Evolutionary conservation across 768 basidiomycete species (phyloP).

Genomic region (Rhodotorula graminis): DNA sequence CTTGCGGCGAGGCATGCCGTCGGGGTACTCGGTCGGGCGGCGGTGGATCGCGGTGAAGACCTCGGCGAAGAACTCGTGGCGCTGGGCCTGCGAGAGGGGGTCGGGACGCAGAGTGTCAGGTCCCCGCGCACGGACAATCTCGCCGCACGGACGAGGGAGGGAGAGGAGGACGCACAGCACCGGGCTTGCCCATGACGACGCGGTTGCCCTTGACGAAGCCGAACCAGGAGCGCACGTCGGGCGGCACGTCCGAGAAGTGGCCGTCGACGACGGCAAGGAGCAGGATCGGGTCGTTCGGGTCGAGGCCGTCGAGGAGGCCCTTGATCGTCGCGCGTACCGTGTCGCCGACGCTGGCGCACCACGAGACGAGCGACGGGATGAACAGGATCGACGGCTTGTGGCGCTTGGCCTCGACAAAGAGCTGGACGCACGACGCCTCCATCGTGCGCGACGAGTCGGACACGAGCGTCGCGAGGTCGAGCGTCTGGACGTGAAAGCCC

Average conservation of each 20-base stretch:
- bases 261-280: slow-evolving; percentile 85
- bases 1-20: slow-evolving; percentile 75
- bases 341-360: slow-evolving; percentile 80
- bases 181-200: slow-evolving; percentile 59
- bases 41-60: slow-evolving; percentile 65
- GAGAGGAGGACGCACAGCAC: slow-evolving; percentile 42
- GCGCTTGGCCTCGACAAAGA: slow-evolving; percentile 93
- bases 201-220: slow-evolving; percentile 69
- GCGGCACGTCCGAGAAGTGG: slow-evolving; percentile 61
- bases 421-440: slow-evolving; percentile 88
- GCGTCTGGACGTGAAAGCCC: slow-evolving; percentile 88
- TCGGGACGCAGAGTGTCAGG: not conserved
- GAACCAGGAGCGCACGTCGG: slow-evolving; percentile 87
- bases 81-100: slow-evolving; percentile 49
- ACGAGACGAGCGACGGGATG: slow-evolving; percentile 79
- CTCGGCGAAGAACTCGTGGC: slow-evolving; percentile 68
- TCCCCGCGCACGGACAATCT: no score
- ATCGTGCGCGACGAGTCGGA: slow-evolving; percentile 68
- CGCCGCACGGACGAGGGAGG: not conserved
- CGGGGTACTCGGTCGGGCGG: slow-evolving; percentile 82
- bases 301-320: slow-evolving; percentile 83
- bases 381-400: slow-evolving; percentile 94
- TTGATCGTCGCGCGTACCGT: slow-evolving; percentile 76
- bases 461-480: slow-evolving; percentile 83
- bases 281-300: slow-evolving; percentile 88